These are phyloP conservation scores for Diaporthe citrichinensis DNA, from an alignment of 2,329 filamentous ascomycete species.

Conservation along the genomic window DNA sequence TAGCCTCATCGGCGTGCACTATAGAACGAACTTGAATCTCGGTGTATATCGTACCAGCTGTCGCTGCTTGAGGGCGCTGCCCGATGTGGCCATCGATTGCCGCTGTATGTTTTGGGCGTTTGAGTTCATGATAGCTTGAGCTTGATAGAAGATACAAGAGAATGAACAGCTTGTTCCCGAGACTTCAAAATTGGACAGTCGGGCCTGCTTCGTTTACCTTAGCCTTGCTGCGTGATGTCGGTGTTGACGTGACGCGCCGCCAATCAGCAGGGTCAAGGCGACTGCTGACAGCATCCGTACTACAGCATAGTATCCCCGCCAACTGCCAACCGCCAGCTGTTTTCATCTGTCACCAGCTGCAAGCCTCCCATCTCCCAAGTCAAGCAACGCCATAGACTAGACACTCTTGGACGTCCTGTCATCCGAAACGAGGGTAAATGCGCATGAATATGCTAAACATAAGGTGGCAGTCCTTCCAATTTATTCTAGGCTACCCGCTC, in stretches of 20 bases:
- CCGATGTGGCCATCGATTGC: constrained; percentile 55
- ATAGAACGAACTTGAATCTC: neutral
- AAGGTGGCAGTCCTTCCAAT: constrained; percentile 3
- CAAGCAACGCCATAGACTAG: neutral
- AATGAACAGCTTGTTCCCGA: neutral
- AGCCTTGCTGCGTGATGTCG: neutral
- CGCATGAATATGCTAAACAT: neutral
- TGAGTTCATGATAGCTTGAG: constrained; percentile 46
- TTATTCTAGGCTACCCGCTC: neutral
- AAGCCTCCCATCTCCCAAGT: too few relatives aligned
- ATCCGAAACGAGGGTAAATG: neutral
- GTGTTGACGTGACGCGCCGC: constrained; percentile 27
- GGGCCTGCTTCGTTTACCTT: neutral
- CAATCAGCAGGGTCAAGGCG: neutral
- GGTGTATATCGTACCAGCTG: constrained; percentile 57
- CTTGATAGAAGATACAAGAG: neutral
- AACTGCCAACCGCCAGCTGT: neutral
- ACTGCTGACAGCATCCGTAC: neutral
- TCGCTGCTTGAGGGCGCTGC: constrained; percentile 63
- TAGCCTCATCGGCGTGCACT: neutral
- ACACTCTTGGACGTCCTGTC: neutral
- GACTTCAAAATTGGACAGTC: too few relatives aligned
- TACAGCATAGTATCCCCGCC: neutral
- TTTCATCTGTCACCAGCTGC: constrained; percentile 20
- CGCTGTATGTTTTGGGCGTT: constrained; percentile 48